Conservation (phyloP, 352 stramenopile species). For the Globisporangium canariense region DNA sequence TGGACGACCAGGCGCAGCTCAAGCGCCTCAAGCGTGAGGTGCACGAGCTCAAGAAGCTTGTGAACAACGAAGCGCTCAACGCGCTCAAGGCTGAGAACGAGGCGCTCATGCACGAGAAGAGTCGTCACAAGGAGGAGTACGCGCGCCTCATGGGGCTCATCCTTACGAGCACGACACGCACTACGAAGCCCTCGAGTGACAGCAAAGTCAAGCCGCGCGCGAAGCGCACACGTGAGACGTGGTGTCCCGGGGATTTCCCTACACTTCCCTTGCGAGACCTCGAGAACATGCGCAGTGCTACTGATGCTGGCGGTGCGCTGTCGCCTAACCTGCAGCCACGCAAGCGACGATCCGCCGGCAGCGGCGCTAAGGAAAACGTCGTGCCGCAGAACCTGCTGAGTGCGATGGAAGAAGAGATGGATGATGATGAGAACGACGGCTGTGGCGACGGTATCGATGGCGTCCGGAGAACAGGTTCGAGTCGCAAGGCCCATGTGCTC, state of each 20-base stretch:
- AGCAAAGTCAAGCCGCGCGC: conserved; percentile 24
- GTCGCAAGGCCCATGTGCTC: conserved; percentile 1
- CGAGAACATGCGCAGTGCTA: conserved; percentile 9
- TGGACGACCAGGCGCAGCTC: conserved; percentile 90
- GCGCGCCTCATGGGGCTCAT: conserved; percentile 54
- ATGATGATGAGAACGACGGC: conserved; percentile 9
- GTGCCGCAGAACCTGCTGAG: conserved; percentile 35
- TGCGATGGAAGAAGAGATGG: conserved; percentile 10
- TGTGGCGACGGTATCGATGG: background rate
- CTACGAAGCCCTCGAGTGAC: conserved; percentile 23
- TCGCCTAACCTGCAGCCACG: conserved; percentile 31
- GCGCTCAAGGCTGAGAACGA: conserved; percentile 74
- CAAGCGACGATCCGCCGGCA: conserved; percentile 20
- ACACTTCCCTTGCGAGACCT: conserved; percentile 7
- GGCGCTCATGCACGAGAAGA: conserved; percentile 52
- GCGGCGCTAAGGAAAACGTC: conserved; percentile 47
- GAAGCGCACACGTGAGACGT: conserved; percentile 68
- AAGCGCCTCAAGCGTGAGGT: conserved; percentile 70
- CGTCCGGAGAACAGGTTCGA: background rate
- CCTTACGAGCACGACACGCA: conserved; percentile 40
- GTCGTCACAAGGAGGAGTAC: conserved; percentile 57
- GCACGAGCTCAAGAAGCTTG: conserved; percentile 59
- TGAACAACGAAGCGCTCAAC: conserved; percentile 46
- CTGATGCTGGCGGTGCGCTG: background rate
- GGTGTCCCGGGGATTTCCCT: conserved; percentile 65